Base-by-base conservation (phyloP, 1,284 basidiomycete species). In the Puccinia horiana region DNA sequence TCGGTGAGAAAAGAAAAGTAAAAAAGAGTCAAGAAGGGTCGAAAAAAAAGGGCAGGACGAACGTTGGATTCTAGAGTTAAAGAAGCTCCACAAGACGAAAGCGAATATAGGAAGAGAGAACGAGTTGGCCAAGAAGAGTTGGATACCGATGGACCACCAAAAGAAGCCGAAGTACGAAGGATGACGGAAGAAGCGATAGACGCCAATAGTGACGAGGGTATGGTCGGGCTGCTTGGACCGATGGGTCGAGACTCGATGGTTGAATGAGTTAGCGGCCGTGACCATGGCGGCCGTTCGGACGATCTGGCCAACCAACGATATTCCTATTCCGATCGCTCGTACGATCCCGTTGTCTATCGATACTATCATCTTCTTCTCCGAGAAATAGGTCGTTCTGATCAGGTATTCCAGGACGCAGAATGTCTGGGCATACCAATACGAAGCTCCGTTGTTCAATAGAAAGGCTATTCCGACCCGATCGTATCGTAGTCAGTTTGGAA, bases 81-180 rank as follows among this genome's bases (percentile, higher is more conserved):
- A 81, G 42, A 81, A 81, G 23, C 42, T 52, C 80, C 80, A 81
- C 20, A 75, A 29, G 20, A 81, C 32, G 42, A 12, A 16, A 23
- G 72, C 16, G 32, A 81, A 81, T 47, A 75, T 4, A 20, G 56
- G 1, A 26, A 75, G 37, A 44, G 70, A 49, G 44, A 63, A 14
- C 8, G 40, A 47, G 40, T 74, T 81, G 26, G 23, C 20, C n/a
- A 81, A 44, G 49, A 52, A 74, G 44, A 74, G n/a, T 42, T 81
- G 80, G 32, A 81, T 35, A 18, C 80, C 54, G 11, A 75, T 32
- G 18, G 80, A 75, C 80, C 80, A 81, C 52, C 54, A 75, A 58
- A 81, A 81, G 58, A 81, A 81, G 35, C 72, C 80, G 65, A 75
- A 65, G 72, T 81, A 81, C n/a, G 80, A 74, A 2, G 80, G 80